Evolutionary conservation across 139 green algal species (phyloP).

Genomic region (Asterochloris sp.): DNA sequence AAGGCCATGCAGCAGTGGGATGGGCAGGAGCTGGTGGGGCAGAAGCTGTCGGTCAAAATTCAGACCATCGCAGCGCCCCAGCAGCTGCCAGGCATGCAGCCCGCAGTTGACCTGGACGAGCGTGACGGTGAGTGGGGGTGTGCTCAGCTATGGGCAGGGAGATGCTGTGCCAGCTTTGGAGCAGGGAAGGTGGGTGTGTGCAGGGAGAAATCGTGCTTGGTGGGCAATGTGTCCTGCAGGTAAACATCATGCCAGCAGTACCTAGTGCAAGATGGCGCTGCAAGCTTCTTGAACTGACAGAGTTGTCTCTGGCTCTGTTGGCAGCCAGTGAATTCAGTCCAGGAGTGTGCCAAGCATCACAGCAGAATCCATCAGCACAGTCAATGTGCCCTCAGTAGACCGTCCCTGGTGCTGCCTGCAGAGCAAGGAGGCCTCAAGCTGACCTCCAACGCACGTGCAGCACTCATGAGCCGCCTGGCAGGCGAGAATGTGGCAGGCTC

Average conservation of each 20-base stretch:
- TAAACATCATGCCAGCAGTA: too few species aligned
- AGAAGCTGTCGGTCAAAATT: constrained; percentile 43
- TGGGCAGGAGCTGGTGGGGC: constrained; percentile 55
- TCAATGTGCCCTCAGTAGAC: too few species aligned
- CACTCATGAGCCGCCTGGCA: constrained; percentile 85
- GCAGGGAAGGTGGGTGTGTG: too few species aligned
- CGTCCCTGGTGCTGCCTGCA: not conserved
- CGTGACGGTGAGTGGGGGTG: constrained; percentile 26
- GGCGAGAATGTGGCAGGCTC: constrained; percentile 38
- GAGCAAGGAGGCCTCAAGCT: constrained; percentile 69
- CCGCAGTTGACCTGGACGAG: constrained; percentile 27
- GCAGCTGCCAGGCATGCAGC: not conserved
- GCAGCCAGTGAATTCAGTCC: too few species aligned
- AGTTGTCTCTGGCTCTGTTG: too few species aligned
- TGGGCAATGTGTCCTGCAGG: too few species aligned
- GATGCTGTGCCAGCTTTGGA: too few species aligned
- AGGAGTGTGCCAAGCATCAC: too few species aligned
- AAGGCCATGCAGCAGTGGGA: constrained; percentile 69
- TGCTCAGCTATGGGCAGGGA: not conserved
- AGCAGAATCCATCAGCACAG: too few species aligned
- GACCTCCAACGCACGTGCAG: constrained; percentile 59
- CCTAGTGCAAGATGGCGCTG: not conserved
- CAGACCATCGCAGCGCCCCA: constrained; percentile 10
- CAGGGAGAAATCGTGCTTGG: too few species aligned
- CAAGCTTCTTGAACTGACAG: not conserved